Evolutionary conservation across 768 basidiomycete species (phyloP), one percentile per base, ranked within the genome.

Genomic region (Leccinum aurantiacum): DNA sequence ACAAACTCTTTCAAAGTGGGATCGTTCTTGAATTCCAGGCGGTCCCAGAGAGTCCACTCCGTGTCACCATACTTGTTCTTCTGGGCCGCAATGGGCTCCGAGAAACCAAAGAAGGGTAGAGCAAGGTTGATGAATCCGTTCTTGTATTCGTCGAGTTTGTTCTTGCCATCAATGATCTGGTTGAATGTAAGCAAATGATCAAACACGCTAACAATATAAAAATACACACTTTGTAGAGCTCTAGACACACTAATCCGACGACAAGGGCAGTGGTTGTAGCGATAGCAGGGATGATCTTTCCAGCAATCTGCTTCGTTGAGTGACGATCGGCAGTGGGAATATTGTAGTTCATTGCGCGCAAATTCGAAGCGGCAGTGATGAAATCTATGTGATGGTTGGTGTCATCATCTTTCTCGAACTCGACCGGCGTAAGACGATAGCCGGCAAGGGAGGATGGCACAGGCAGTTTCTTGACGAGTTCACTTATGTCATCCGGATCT

Each of bases 401-500:
- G 71, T 99, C 97, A 67, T 98, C 96, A 69, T 99, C 97, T 78
- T 99, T 99, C 81, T 99, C 97, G 65, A 99, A 99, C 69, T 97
- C 95, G 53, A 95, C 96, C 3, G 96, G 93, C 54, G 80, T 90
- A 52, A 99, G 83, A 57, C 97, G 90, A 78, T 95, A 99, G n/a
- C 97, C 97, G 53, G 90, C 95, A 46, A 99, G 79, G 17, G 92
- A 91, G 3, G 95, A 92, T 0, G 97, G 96, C 17, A 90, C 75
- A 24, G 97, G 97, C 22, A 99, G 79, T 63, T 88, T 82, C 63
- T 86, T 82, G 53, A 84, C 69, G 56, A 93, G 74, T 17, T 83
- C 82, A 7, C 80, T 76, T 7, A 80, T 67, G 53, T 89, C 85
- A 53, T 81, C 84, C 58, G 66, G 65, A 63, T 78, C 84, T 84